A percentile compares a stretch with the other conserved stretches of the same genome.
phyloP scores from a whole-genome alignment of 2,329 filamentous ascomycete species.

The Gaeumannomyces tritici region DNA sequence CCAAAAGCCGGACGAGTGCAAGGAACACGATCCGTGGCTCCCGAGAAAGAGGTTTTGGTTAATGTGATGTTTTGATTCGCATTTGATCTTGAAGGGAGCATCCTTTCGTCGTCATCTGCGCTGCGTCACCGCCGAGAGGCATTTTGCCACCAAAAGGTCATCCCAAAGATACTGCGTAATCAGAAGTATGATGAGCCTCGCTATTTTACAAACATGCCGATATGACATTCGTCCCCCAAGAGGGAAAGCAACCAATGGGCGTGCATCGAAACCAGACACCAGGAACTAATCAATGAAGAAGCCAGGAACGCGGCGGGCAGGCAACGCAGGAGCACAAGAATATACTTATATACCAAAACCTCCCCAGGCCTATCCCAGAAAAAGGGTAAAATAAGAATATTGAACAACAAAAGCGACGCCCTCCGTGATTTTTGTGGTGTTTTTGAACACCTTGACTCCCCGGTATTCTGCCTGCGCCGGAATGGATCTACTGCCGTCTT shows the following conservation, averaged over 20 bases:
- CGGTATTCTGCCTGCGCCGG: neutral
- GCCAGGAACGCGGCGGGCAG: no score
- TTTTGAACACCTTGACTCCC: constrained; percentile 1
- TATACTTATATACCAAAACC: neutral
- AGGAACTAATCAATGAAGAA: neutral
- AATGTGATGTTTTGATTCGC: no score
- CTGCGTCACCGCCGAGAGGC: no score
- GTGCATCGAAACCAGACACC: neutral
- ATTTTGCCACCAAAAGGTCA: no score
- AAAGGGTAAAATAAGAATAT: neutral
- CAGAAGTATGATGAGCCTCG: no score
- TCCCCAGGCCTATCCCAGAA: neutral
- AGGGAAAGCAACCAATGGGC: neutral
- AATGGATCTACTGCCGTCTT: neutral
- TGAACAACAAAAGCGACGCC: neutral
- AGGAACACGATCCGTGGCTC: no score
- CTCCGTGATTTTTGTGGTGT: neutral
- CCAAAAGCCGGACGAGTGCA: no score
- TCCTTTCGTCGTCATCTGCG: no score
- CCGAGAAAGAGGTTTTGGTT: no score
- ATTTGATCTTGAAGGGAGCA: no score
- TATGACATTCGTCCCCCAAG: neutral
- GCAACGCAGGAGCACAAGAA: neutral
- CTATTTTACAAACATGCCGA: no score
- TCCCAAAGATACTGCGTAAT: no score